phyloP scores from a whole-genome alignment of 345 rosid genomes.

The Psidium friedrichsthalianum region DNA sequence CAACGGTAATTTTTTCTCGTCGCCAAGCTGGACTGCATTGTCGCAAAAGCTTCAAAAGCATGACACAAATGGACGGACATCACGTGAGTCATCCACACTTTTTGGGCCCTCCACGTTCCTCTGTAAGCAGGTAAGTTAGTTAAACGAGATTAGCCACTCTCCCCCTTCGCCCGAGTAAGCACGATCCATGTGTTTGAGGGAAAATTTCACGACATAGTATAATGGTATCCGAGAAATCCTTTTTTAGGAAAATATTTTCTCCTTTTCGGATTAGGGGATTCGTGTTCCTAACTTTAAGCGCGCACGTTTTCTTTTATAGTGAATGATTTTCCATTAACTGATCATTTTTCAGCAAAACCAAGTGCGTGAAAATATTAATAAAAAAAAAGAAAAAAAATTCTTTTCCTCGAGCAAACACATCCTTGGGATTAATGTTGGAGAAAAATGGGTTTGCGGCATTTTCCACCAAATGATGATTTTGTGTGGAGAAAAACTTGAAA shows the following conservation, averaged over 20 bases:
- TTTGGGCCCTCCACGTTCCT: neutral
- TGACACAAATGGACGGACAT: neutral
- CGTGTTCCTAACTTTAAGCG: neutral
- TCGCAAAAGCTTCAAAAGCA: neutral
- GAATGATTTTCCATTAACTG: rapidly evolving
- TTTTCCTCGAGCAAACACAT: too few relatives aligned
- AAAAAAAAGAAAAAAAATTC: too few relatives aligned
- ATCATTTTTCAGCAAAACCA: neutral
- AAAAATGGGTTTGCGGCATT: neutral
- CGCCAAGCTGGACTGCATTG: neutral
- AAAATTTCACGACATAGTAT: neutral
- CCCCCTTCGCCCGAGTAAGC: neutral
- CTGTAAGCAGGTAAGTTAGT: neutral
- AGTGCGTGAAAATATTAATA: too few relatives aligned
- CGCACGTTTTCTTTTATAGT: rapidly evolving
- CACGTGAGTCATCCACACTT: neutral
- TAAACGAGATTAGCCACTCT: neutral
- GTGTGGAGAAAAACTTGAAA: neutral
- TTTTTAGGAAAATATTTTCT: neutral
- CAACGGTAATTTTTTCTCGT: neutral
- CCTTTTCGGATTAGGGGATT: neutral
- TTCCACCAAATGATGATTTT: neutral
- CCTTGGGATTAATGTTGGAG: neutral
- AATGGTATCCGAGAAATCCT: neutral
- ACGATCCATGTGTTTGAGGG: neutral